A percentile compares a stretch with the other conserved stretches of the same genome.
These are phyloP conservation scores for Panicum virgatum DNA, from an alignment of 202 grass and related monocot genomes.

Conservation along the genomic window DNA sequence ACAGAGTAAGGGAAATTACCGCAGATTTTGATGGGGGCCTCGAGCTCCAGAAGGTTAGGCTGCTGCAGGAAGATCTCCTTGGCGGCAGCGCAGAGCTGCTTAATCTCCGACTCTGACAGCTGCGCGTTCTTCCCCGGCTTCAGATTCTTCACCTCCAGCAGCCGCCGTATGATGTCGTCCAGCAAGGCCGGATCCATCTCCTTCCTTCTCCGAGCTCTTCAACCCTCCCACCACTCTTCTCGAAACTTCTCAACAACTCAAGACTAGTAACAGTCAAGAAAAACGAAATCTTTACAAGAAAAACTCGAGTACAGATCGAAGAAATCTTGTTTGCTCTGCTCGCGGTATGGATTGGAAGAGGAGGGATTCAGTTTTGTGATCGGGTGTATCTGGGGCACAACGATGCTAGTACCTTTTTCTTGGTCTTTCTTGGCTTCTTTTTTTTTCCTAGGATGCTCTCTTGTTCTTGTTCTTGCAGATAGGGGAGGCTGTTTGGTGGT, in stretches of 20 bases:
- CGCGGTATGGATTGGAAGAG: constrained; percentile 7
- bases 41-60: constrained; percentile 90
- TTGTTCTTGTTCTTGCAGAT: constrained; percentile 49
- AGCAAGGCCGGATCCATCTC: constrained; percentile 81
- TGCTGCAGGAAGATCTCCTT: constrained; percentile 89
- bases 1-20: constrained; percentile 50
- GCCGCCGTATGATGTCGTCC: constrained; percentile 70
- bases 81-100: constrained; percentile 78
- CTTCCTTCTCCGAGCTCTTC: constrained; percentile 23
- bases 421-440: constrained; percentile 20
- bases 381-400: constrained; percentile 13
- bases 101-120: constrained; percentile 90
- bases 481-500: constrained; percentile 40
- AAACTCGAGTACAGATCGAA: constrained; percentile 28
- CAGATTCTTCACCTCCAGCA: constrained; percentile 72
- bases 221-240: constrained; percentile 17
- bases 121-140: constrained; percentile 88
- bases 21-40: constrained; percentile 96
- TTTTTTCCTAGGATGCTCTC: constrained; percentile 44
- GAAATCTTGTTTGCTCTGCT: constrained; percentile 19
- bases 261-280: constrained; percentile 34
- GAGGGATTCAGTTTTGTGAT: constrained; percentile 8
- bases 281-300: constrained; percentile 14
- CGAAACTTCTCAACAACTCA: constrained; percentile 52
- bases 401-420: constrained; percentile 49